Evolutionary conservation across 495 filamentous ascomycete species (phyloP).

Genomic region (Aspergillus baeticus): DNA sequence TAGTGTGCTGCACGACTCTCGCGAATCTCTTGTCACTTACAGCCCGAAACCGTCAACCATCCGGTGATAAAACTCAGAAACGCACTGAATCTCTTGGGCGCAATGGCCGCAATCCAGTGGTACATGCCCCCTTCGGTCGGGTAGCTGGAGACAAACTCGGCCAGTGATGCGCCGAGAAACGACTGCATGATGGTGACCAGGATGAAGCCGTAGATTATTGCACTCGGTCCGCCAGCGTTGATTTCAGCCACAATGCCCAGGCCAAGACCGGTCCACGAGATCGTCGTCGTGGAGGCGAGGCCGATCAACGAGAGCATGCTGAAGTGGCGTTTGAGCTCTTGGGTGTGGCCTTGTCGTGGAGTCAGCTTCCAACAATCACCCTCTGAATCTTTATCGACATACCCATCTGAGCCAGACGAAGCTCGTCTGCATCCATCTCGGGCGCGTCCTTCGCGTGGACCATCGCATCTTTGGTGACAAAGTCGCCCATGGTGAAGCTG

Average conservation of each 20-base stretch:
- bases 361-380: background rate
- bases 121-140: slow-evolving; percentile 54
- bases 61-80: slow-evolving; percentile 36
- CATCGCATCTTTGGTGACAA: background rate
- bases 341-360: slow-evolving; percentile 45
- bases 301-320: slow-evolving; percentile 56
- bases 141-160: slow-evolving; percentile 44
- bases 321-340: slow-evolving; percentile 62
- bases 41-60: slow-evolving; percentile 29
- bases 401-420: slow-evolving; percentile 11
- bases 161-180: slow-evolving; percentile 7
- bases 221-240: slow-evolving; percentile 8
- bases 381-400: background rate
- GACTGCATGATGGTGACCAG: slow-evolving; percentile 2
- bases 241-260: slow-evolving; percentile 6
- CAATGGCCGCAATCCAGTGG: slow-evolving; percentile 52
- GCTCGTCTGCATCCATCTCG: slow-evolving; percentile 7
- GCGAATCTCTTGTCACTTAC: slow-evolving; percentile 11
- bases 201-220: slow-evolving; percentile 11
- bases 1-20: background rate
- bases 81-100: slow-evolving; percentile 38
- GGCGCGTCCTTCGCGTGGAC: slow-evolving; percentile 1
- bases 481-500: background rate
- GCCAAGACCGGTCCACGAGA: slow-evolving; percentile 60
- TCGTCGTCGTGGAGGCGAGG: slow-evolving; percentile 55